Evolutionary conservation across 305 asterid species (phyloP), one percentile per base, ranked within the genome.

Genomic region (Ruellia speciosa): DNA sequence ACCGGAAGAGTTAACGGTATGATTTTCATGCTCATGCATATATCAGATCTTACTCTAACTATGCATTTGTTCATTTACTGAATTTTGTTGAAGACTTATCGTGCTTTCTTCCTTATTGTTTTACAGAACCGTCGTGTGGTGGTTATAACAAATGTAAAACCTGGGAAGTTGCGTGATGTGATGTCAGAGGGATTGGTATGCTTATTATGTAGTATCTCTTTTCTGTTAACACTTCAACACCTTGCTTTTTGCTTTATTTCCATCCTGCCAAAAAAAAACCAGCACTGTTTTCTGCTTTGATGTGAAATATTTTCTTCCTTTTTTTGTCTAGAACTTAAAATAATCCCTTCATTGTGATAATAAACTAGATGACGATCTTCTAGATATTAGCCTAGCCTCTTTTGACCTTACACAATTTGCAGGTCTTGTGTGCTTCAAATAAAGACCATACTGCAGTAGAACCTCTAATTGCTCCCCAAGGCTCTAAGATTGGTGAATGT

Each of bases 121-220:
- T 58, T 66, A 73, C 90, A 92, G 99, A 78, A 88, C 62, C 94
- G 95, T 18, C 76, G 56, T 41, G 94, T 92, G 67, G 95, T 86
- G 7, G 83, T 92, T 19, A 77, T 88, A 59, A 84, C 99, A 75
- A 92, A 92, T 71, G 93, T 92, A 58, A 92, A 92, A 66, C 94
- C 97, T 60, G 92, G 95, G 60, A 92, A 92, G 67, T 74, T 88
- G 62, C 81, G 99, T 53, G 99, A 92, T 77, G 81, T 86, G 52
- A 70, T 80, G 90, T 92, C 99, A 4, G 90, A 92, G 81, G 99
- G 97, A 72, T 71, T 92, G 97, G 97, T 92, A 92, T 52, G 35
- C 31, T 46, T 59, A 63, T 63, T 47, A 37, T 59, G 49, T 56
- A 15, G 50, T 33, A 47, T 59, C 34, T 15, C 1, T 37, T 10